phyloP scores from a whole-genome alignment of 495 filamentous ascomycete species.

The Neohortaea acidophila region DNA sequence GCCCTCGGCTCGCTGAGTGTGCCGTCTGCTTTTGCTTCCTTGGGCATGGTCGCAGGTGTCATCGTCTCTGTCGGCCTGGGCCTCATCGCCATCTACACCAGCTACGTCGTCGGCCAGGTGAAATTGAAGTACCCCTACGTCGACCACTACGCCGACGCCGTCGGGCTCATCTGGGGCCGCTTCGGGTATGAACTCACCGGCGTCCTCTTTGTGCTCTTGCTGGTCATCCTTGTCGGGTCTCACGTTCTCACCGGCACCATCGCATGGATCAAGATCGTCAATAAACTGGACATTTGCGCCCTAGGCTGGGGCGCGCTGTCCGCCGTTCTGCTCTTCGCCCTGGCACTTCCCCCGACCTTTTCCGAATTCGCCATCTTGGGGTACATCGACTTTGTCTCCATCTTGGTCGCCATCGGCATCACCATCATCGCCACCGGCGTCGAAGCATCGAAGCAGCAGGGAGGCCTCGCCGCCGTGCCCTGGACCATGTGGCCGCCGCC shows the following conservation, averaged over 20 bases:
- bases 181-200: slow-evolving; percentile 15
- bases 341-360: slow-evolving; percentile 29
- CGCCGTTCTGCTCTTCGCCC: slow-evolving; percentile 16
- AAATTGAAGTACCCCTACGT: slow-evolving; percentile 6
- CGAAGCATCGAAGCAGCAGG: slow-evolving; percentile 19
- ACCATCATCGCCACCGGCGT: slow-evolving; percentile 21
- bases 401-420: slow-evolving; percentile 18
- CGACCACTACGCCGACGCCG: slow-evolving; percentile 8
- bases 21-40: slow-evolving; percentile 43
- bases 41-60: slow-evolving; percentile 42
- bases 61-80: neutral
- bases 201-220: slow-evolving; percentile 18
- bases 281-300: slow-evolving; percentile 15
- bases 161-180: slow-evolving; percentile 7
- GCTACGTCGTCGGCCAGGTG: slow-evolving; percentile 14
- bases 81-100: slow-evolving; percentile 10
- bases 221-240: slow-evolving; percentile 16
- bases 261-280: slow-evolving; percentile 19
- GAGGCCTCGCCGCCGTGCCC: slow-evolving; percentile 21
- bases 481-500: slow-evolving; percentile 24
- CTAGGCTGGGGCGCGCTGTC: slow-evolving; percentile 19
- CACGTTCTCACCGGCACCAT: slow-evolving; percentile 21
- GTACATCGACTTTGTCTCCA: slow-evolving; percentile 16
- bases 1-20: slow-evolving; percentile 54
- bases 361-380: slow-evolving; percentile 27